Base-by-base conservation (phyloP, 257 asterid species). In the Nyctanthes arbortristis region DNA sequence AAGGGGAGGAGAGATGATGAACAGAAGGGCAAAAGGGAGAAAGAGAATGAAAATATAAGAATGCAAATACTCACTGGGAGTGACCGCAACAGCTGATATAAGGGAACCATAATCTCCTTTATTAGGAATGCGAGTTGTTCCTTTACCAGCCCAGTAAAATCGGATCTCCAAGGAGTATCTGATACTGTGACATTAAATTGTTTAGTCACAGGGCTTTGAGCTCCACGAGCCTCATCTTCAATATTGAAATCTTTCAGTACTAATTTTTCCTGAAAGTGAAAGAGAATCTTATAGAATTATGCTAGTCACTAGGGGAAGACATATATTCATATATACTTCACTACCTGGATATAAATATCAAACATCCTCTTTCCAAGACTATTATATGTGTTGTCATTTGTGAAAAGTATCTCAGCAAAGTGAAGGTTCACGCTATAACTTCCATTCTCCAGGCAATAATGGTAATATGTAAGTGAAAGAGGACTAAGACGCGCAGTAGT, bases 21-120 rank as follows among this genome's bases (percentile, higher is more conserved):
- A 14, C 2, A 11, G 3, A 14, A 16, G 40, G 29, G n/a, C n/a
- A n/a, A n/a, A n/a, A n/a, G 22, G 35, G 30, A 37, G 11, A n/a
- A 61, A 14, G n/a, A 24, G 12, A 13, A 32, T 28, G 9, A 61
- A 61, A 61, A 39, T 11, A 61, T 14, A 61, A 28, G 33, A 47
- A 71, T 32, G 36, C 61, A 80, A 61, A 7, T 40, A 70, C 93
- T 84, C 75, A 92, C 98, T 74, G 52, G 96, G 89, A 60, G 71
- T 73, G 33, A 92, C 93, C 18, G 96, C 87, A 62, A 92, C 88
- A 61, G 96, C 97, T 63, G 98, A 92, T 78, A 92, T 63, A 33
- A 90, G 87, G 49, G 97, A 84, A 62, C 97, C 98, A 71, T 92
- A 92, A 68, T 82, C 82, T 69, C 98, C 97, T 77, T 84, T 79